Conservation (phyloP, 768 basidiomycete genomes). For the Daedaleopsis nitida region DNA sequence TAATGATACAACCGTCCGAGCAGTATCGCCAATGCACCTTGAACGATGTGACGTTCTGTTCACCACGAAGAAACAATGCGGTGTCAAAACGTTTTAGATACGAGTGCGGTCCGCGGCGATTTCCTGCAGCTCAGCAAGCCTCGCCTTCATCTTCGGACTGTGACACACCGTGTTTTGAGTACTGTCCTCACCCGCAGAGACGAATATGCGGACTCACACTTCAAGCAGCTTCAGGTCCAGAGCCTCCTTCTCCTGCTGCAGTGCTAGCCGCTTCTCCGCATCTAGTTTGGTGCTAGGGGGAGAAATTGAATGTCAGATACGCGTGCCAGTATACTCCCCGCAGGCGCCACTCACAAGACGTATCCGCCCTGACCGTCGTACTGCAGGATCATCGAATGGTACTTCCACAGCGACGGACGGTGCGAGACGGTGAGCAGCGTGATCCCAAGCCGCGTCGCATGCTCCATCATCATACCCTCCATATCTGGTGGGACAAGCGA, state of each 20-base stretch:
- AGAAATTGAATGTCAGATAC: conserved; percentile 4
- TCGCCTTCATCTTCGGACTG: conserved; percentile 81
- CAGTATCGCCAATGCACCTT: no score
- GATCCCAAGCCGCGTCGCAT: conserved; percentile 84
- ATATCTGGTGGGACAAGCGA: conserved; percentile 91
- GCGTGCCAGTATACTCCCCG: neutral
- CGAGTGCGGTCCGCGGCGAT: conserved; percentile 24
- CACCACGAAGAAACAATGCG: no score
- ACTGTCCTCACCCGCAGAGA: neutral
- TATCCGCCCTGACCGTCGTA: conserved; percentile 96
- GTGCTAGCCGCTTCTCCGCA: conserved; percentile 82
- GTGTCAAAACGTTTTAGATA: neutral
- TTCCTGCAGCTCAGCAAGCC: conserved; percentile 66
- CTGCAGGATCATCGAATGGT: conserved; percentile 86
- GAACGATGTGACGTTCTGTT: no score
- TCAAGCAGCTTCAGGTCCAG: conserved; percentile 85
- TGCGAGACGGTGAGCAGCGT: conserved; percentile 95
- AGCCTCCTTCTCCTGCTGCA: conserved; percentile 94
- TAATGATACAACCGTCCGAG: no score
- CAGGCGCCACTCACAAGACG: conserved; percentile 69
- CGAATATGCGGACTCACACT: conserved; percentile 56
- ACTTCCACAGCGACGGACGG: conserved; percentile 91
- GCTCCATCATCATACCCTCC: conserved; percentile 94
- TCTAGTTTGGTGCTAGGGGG: conserved; percentile 84
- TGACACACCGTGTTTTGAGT: conserved; percentile 1